These are phyloP conservation scores for Penicillium longicatenatum DNA, from an alignment of 495 filamentous ascomycete species.

Conservation along the genomic window DNA sequence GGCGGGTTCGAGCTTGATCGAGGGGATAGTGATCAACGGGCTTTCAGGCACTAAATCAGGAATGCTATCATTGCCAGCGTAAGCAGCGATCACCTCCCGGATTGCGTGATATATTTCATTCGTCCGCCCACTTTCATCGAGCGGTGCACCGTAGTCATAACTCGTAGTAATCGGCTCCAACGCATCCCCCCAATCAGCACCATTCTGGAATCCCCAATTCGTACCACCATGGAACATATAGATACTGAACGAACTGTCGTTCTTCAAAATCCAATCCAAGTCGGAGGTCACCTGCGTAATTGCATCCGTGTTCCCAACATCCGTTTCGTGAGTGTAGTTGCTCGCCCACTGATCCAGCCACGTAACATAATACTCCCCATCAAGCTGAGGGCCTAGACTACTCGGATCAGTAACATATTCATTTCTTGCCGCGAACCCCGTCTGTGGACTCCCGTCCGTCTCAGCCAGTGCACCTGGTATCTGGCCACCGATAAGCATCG, in stretches of 20 bases:
- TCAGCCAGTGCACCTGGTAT: slow-evolving; percentile 44
- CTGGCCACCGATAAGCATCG: slow-evolving; percentile 41
- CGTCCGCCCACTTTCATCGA: slow-evolving; percentile 50
- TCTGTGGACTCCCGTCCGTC: slow-evolving; percentile 45
- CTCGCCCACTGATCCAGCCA: slow-evolving; percentile 43
- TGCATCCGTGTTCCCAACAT: slow-evolving; percentile 15
- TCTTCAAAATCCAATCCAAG: slow-evolving; percentile 40
- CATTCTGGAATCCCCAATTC: slow-evolving; percentile 48
- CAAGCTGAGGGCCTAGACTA: slow-evolving; percentile 43
- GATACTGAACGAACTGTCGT: slow-evolving; percentile 44
- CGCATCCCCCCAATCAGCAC: slow-evolving; percentile 41
- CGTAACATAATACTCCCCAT: slow-evolving; percentile 48
- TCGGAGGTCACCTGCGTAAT: slow-evolving; percentile 29
- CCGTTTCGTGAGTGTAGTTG: slow-evolving; percentile 31
- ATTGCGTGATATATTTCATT: slow-evolving; percentile 43
- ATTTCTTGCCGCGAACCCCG: slow-evolving; percentile 40
- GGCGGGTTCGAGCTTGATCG: slow-evolving; percentile 29
- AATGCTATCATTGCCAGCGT: slow-evolving; percentile 29
- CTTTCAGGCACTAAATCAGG: slow-evolving; percentile 34
- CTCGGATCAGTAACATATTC: slow-evolving; percentile 40
- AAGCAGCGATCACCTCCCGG: slow-evolving; percentile 36
- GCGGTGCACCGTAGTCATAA: slow-evolving; percentile 51
- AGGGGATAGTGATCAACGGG: slow-evolving; percentile 30
- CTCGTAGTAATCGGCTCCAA: slow-evolving; percentile 42
- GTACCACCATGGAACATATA: slow-evolving; percentile 55